Evolutionary conservation across 31 red algal genomes (phyloP), one percentile per base, ranked within the genome.

Genomic region (Asparagopsis taxiformis): DNA sequence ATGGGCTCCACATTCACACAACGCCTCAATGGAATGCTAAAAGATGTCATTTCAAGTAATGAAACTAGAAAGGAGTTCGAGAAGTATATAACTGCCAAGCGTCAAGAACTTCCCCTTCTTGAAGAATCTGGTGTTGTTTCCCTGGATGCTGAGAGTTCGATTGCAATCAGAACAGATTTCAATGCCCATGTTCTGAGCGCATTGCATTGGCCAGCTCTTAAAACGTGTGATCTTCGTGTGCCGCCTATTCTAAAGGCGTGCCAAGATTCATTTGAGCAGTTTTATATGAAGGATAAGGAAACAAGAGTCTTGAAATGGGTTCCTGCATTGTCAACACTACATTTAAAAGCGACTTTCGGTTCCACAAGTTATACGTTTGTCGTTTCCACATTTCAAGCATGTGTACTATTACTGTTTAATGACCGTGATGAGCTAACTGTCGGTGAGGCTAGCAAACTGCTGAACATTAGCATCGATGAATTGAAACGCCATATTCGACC

Each of bases 1-100:
- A 64, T 62, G 9, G 81, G 81, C 1, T 21, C 44, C 41, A 61
- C 55, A 15, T 86, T 65, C 44, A 86, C 81, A 3, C 60, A 68
- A 25, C 41, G 71, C 10, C 60, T 75, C 61, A 65, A 43, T 75
- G 81, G 81, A n/a, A 86, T 86, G 81, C 43, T 86, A 17, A 56
- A 74, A 23, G 81, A 86, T 69, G 49, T 71, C 20, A 26, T 36
- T 11, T 25, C 21, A 5, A 73, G 70, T 3, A 69, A 86, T 32
- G n/a, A 31, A 51, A 21, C 59, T 24, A 31, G 52, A n/a, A 25
- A 60, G 2, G 49, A 38, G 41, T 86, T 86, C 38, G 0, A 3
- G 13, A 73, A 19, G 6, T 84, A 74, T 55, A 3, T 81, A 20
- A 37, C 33, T 26, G 39, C 50, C 22, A 25, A 56, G 31, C 62